Evolutionary conservation across 2,329 filamentous ascomycete genomes (phyloP).

Genomic region (Hypoxylon rubiginosum): DNA sequence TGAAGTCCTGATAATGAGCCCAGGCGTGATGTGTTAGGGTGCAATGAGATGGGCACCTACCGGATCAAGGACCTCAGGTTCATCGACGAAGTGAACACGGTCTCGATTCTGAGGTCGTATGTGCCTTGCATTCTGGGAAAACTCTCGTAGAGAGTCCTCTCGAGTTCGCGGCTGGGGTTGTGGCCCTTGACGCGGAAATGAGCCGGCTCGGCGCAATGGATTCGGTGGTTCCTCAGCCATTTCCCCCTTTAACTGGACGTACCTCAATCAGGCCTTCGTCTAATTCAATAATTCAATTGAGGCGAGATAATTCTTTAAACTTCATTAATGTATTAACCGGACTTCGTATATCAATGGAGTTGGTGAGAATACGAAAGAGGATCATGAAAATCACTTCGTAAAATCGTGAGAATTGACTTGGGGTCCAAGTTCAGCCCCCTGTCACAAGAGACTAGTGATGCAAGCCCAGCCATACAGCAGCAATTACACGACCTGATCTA

Average conservation of each 20-base stretch:
- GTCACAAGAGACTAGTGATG: constrained; percentile 2
- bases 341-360: background rate
- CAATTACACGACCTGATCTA: background rate
- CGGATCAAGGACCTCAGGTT: constrained; percentile 22
- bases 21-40: background rate
- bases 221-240: constrained; percentile 19
- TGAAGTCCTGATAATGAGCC: constrained; percentile 12
- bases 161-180: constrained; percentile 1
- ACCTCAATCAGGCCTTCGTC: background rate
- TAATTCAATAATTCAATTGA: background rate
- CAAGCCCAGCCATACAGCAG: constrained; percentile 5
- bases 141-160: constrained; percentile 20
- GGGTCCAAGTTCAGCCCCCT: constrained; percentile 20
- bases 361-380: background rate
- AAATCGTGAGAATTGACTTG: constrained; percentile 9
- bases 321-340: background rate
- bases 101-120: constrained; percentile 8
- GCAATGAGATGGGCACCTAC: constrained; percentile 8
- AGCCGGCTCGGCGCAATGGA: constrained; percentile 16
- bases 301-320: background rate
- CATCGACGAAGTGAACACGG: constrained; percentile 18
- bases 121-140: constrained; percentile 19
- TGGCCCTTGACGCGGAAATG: constrained; percentile 9
- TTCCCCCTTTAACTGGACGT: background rate
- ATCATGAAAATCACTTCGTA: background rate